phyloP scores from a whole-genome alignment of 2,329 filamentous ascomycete species.

The Hypoxylon rubiginosum region DNA sequence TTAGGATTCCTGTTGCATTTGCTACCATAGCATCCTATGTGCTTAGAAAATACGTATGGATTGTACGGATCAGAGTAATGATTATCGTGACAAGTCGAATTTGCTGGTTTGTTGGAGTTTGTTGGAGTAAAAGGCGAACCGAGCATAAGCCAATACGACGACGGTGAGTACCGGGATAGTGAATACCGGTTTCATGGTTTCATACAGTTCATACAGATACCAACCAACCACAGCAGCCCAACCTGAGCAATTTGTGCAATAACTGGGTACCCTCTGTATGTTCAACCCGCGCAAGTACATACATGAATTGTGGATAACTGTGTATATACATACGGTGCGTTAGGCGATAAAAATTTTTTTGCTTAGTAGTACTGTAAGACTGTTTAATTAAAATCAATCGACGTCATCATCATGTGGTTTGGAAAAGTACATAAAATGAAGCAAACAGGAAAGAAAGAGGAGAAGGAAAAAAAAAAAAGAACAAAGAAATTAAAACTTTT shows the following conservation, averaged over 20 bases:
- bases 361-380: no score
- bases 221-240: no score
- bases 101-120: neutral
- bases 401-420: neutral
- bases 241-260: no score
- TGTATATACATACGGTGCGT: no score
- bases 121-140: constrained; percentile 2
- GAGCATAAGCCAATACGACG: constrained; percentile 11
- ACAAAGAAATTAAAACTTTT: no score
- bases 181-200: neutral
- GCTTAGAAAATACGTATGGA: neutral
- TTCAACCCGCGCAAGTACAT: no score
- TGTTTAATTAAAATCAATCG: neutral
- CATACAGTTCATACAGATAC: no score
- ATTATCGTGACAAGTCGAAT: constrained; percentile 3
- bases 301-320: no score
- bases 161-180: neutral
- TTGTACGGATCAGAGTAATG: constrained; percentile 7
- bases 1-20: constrained; percentile 30
- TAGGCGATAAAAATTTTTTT: no score
- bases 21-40: neutral
- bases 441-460: neutral
- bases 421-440: neutral
- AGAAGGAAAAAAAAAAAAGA: no score
- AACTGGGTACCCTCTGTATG: no score